Conservation (phyloP, 805 yeast genomes). For the Tetrapisispora namnaoensis region DNA sequence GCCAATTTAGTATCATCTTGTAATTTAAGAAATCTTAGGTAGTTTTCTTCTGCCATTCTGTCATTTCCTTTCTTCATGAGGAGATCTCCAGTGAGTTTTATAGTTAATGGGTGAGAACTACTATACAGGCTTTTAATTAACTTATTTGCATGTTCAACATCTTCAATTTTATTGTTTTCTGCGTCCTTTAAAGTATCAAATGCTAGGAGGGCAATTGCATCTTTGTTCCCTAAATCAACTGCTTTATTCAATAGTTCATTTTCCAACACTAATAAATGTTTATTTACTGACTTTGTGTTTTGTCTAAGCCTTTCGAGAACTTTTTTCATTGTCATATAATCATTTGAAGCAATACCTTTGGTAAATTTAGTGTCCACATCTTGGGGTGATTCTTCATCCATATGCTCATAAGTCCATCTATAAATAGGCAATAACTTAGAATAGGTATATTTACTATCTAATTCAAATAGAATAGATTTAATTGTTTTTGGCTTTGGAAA, state of each 20-base stretch:
- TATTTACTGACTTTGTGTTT: slow-evolving; percentile 50
- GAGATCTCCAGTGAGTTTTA: slow-evolving; percentile 72
- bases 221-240: slow-evolving; percentile 73
- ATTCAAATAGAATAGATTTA: slow-evolving; percentile 54
- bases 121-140: slow-evolving; percentile 50
- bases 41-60: slow-evolving; percentile 51
- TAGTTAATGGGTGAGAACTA: slow-evolving; percentile 59
- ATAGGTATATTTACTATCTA: slow-evolving; percentile 49
- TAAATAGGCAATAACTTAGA: slow-evolving; percentile 45
- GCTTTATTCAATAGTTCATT: slow-evolving; percentile 69
- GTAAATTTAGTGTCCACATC: background rate
- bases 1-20: slow-evolving; percentile 51
- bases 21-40: slow-evolving; percentile 44
- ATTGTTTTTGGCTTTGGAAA: slow-evolving; percentile 52
- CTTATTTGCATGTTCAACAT: slow-evolving; percentile 50
- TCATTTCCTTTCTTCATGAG: slow-evolving; percentile 42
- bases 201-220: slow-evolving; percentile 68
- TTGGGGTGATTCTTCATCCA: slow-evolving; percentile 5
- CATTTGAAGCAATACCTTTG: slow-evolving; percentile 18
- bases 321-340: slow-evolving; percentile 58
- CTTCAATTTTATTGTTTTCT: slow-evolving; percentile 27
- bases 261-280: slow-evolving; percentile 46
- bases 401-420: slow-evolving; percentile 37
- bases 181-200: slow-evolving; percentile 45
- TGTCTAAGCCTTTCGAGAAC: slow-evolving; percentile 53